Conservation (phyloP, 2,329 filamentous ascomycete species). For the Xylaria sp. region DNA sequence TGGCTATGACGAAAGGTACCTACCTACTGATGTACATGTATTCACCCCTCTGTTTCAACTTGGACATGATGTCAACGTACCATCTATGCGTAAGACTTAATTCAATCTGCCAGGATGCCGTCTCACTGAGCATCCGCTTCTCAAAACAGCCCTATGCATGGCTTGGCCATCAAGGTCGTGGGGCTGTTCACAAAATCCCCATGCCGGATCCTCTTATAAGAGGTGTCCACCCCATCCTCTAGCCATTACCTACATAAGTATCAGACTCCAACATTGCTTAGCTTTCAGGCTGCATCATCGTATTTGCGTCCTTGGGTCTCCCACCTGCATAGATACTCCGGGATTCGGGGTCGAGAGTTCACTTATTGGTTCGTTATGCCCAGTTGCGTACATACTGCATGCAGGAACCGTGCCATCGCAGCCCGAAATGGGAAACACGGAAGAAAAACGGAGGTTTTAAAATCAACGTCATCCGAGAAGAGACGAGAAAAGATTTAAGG, state of each 20-base stretch:
- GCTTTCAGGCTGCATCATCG: not conserved
- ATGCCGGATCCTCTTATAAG: constrained; percentile 10
- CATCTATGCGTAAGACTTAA: not conserved
- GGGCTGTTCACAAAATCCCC: constrained; percentile 2
- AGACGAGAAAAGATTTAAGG: not conserved
- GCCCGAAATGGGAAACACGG: not conserved
- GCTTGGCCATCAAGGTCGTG: constrained; percentile 32
- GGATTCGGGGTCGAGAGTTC: not conserved
- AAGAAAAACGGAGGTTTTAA: not conserved
- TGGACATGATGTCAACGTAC: not conserved
- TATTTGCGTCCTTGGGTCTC: not conserved
- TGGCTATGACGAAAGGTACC: not conserved
- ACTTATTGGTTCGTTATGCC: constrained; percentile 7
- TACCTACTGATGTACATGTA: not conserved
- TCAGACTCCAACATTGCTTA: not conserved
- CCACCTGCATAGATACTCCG: not conserved
- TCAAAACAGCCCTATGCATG: not conserved
- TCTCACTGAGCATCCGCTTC: not conserved
- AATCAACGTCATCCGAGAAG: constrained; percentile 10
- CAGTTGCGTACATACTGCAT: constrained; percentile 13
- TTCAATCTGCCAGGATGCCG: not conserved
- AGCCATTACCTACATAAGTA: no score
- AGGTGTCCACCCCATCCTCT: not conserved
- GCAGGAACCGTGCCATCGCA: constrained; percentile 4
- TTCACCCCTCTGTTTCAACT: not conserved